Evolutionary conservation across 2,329 filamentous ascomycete genomes (phyloP).

Genomic region (Hypomyces perniciosus): DNA sequence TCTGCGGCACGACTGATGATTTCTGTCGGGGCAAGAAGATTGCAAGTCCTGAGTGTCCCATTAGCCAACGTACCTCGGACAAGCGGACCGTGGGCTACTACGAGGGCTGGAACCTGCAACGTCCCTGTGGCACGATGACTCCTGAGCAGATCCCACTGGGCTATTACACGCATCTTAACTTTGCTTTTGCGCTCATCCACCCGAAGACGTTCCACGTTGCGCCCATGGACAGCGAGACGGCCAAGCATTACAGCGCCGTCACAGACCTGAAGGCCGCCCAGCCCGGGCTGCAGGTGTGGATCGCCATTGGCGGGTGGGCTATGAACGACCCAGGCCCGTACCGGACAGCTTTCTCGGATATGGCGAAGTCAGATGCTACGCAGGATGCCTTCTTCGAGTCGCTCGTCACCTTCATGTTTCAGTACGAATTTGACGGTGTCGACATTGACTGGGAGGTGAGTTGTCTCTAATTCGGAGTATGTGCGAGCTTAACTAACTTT

Average conservation of each 20-base stretch:
- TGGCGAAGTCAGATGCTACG: slow-evolving; percentile 19
- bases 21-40: slow-evolving; percentile 20
- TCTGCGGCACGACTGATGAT: slow-evolving; percentile 25
- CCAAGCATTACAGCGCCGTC: slow-evolving; percentile 7
- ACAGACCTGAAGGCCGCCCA: slow-evolving; percentile 2
- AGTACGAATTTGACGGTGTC: slow-evolving; percentile 26
- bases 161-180: slow-evolving; percentile 28
- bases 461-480: too few relatives aligned
- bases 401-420: slow-evolving; percentile 20
- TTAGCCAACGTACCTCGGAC: neutral
- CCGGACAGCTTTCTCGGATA: slow-evolving; percentile 17
- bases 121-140: slow-evolving; percentile 18
- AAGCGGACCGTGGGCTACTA: slow-evolving; percentile 27
- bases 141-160: slow-evolving; percentile 22
- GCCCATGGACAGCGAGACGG: neutral
- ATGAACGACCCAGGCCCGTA: slow-evolving; percentile 31
- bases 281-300: slow-evolving; percentile 9
- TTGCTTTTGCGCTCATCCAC: slow-evolving; percentile 31
- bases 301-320: slow-evolving; percentile 18
- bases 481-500: too few relatives aligned
- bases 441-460: slow-evolving; percentile 23
- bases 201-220: slow-evolving; percentile 20
- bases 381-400: slow-evolving; percentile 32
- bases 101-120: slow-evolving; percentile 21
- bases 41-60: slow-evolving; percentile 8